These are phyloP conservation scores for Orbilia javanica DNA, from an alignment of 2,329 filamentous ascomycete species.

Conservation along the genomic window DNA sequence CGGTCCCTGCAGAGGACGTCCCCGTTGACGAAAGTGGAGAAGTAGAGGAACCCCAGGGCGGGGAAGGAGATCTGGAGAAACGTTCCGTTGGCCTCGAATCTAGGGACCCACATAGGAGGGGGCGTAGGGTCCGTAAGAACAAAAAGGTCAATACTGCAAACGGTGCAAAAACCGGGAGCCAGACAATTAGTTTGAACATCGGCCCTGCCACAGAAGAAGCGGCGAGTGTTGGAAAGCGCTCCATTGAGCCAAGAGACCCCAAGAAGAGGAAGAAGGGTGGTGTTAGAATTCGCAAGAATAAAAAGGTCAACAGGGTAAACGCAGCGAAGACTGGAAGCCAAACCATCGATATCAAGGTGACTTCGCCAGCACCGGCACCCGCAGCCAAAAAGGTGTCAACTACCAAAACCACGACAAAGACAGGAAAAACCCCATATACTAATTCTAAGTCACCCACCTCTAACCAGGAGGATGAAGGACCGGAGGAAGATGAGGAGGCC, in stretches of 20 bases:
- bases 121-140: background rate
- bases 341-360: slow-evolving; percentile 9
- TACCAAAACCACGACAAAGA: background rate
- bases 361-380: background rate
- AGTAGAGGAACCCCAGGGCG: background rate
- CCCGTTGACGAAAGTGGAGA: background rate
- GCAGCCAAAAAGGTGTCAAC: background rate
- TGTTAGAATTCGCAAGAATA: slow-evolving; percentile 2
- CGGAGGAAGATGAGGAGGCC: background rate
- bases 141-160: background rate
- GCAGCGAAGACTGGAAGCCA: slow-evolving; percentile 7
- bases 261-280: slow-evolving; percentile 3
- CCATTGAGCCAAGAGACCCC: background rate
- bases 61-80: background rate
- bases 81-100: background rate
- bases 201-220: background rate
- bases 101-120: background rate
- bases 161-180: background rate
- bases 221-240: background rate
- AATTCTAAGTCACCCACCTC: background rate
- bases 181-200: slow-evolving; percentile 1
- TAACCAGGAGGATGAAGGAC: background rate
- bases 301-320: slow-evolving; percentile 11
- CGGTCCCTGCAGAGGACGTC: background rate
- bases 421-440: background rate